Evolutionary conservation across 176 grass and related monocot genomes (phyloP).

Genomic region (Hordeum marinum): DNA sequence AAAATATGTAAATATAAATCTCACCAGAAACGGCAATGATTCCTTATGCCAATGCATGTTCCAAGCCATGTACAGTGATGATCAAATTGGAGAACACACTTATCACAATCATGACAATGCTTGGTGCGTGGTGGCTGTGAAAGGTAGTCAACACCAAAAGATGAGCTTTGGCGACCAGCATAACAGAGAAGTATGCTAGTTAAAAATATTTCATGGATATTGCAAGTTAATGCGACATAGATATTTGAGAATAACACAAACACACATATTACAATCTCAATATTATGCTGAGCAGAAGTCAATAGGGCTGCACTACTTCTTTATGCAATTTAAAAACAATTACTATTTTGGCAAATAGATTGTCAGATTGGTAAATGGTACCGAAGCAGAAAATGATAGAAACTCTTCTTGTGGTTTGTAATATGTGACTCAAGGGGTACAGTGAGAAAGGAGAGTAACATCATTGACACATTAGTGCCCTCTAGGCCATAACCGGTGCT

Average conservation of each 20-base stretch:
- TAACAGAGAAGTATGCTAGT: not conserved
- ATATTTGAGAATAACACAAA: conserved; percentile 8
- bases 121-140: conserved; percentile 81
- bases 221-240: not conserved
- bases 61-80: conserved; percentile 97
- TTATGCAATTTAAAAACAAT: not conserved
- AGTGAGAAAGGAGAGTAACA: conserved; percentile 1
- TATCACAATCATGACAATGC: conserved; percentile 95
- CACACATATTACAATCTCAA: not conserved
- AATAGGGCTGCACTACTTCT: not conserved
- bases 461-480: not conserved
- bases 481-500: not conserved
- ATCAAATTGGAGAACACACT: conserved; percentile 91
- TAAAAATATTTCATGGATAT: not conserved
- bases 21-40: conserved; percentile 90
- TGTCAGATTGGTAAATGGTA: not conserved
- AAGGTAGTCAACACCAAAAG: conserved; percentile 22
- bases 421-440: not conserved
- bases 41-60: conserved; percentile 79
- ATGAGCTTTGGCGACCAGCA: conserved; percentile 5
- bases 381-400: not conserved
- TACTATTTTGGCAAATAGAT: not conserved
- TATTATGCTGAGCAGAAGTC: not conserved
- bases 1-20: conserved; percentile 9
- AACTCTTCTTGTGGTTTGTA: not conserved